Percentiles rank a stretch among this genome's conserved stretches.
Conservation (phyloP, 345 rosid species). For the Syzygium grande region DNA sequence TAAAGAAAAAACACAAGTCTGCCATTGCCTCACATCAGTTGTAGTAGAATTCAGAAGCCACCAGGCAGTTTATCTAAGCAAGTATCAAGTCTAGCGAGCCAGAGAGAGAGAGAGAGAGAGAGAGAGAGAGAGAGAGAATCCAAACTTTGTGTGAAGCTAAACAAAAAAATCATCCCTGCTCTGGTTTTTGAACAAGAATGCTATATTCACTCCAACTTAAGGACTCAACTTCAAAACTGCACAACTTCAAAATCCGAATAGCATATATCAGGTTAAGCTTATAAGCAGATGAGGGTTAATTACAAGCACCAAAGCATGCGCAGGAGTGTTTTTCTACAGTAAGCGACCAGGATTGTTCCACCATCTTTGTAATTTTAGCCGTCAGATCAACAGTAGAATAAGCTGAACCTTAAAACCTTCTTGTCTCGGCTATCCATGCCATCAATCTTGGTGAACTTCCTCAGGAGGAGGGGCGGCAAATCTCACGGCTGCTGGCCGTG, state of each 20-base stretch:
- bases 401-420: neutral
- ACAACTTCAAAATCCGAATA: neutral
- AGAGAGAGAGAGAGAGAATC: neutral
- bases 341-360: neutral
- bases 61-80: neutral
- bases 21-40: neutral
- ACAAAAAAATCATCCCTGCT: neutral
- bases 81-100: neutral
- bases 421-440: neutral
- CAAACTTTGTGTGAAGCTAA: neutral
- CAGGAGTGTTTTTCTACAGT: neutral
- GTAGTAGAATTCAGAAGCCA: neutral
- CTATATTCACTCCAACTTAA: neutral
- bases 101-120: neutral
- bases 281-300: neutral
- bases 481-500: conserved; percentile 67
- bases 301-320: neutral
- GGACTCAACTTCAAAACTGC: neutral
- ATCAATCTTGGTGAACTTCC: conserved; percentile 61
- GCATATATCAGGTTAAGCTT: neutral
- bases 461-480: conserved; percentile 71
- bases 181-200: neutral
- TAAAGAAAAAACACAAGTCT: neutral
- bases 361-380: neutral
- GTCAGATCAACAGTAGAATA: neutral